Base-by-base conservation (phyloP, 2,329 filamentous ascomycete species). In the Trichoderma sp. region DNA sequence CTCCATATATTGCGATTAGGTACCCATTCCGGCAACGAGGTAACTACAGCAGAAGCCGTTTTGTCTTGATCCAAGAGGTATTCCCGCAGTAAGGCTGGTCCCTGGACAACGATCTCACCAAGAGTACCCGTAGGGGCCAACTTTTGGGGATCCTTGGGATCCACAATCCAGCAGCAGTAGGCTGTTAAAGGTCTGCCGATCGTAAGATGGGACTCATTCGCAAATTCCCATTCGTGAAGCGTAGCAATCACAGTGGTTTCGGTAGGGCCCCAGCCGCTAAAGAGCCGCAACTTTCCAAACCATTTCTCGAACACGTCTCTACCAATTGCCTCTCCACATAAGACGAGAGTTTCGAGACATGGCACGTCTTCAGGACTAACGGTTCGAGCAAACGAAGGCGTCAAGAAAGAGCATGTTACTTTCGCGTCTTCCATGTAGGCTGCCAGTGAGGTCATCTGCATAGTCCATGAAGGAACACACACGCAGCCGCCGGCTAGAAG, bases 401-500 rank as follows among this genome's bases (percentile, higher is more conserved):
- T 70, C 8, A 70, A 13, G 18, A 51, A 8, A n/a, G 65, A 58
- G 28, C 37, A 68, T 3, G 46, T 70, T 2, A 49, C 13, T 4
- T 58, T 37, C 0, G 2, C 0, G 2, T 64, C 32, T 2, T 10
- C 28, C 4, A 70, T 70, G 21, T 46, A 60, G 8, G 34, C 21
- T 7, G 64, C 16, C n/a, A 70, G 30, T 8, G 49, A 34, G 39
- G 46, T 68, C 64, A 70, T 51, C 28, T 63, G 68, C 24, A 11
- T 39, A 14, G 63, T 64, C 63, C 58, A 59, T 5, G 66, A 69
- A 1, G 73, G 72, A 1, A 74, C 63, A 21, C 73, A 74, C 30
- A 70, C 59, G 32, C 65, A 61, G 6, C 30, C 68, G 5, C 69
- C 69, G 4, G 49, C 39, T 30, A 70, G 13, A 16, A 72, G 69